Base-by-base conservation (phyloP, 78 protist species). In the Dictyostelium purpureum region DNA sequence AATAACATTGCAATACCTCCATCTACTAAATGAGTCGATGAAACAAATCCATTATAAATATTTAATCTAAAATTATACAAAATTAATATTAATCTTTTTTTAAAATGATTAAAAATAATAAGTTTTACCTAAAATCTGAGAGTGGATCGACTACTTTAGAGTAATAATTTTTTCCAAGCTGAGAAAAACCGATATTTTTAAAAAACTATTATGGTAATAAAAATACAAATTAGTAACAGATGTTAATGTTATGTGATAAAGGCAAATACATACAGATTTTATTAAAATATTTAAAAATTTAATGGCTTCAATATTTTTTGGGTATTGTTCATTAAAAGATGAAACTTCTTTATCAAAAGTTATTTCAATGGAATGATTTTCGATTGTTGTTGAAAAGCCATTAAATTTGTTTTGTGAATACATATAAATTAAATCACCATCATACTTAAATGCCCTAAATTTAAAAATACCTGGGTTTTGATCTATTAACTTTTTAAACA, bases 201-300 rank as follows among this genome's bases (percentile, higher is more conserved):
- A 83, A 69, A 56, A 67, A 83, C 79, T 79, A 45, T 37, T 52
- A 40, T 42, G 7, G 7, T 26, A 37, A 24, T n/a, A 18, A 52
- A 21, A 54, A 19, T 52, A 24, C 52, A 51, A 35, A 56, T 56
- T 4, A 12, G 4, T 61, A 28, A 28, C 6, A 4, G 11, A 28
- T 33, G 4, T 59, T n/a, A 59, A 59, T 19, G 21, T 28, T 3
- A 33, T 28, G 26, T 12, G 0, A 63, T 7, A 14, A 33, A 33
- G 26, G 0, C 6, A 19, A 59, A 45, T 63, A 79, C 52, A 16
- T 63, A 77, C 85, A 31, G 63, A 21, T 71, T 83, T 83, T 38
- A 59, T 49, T 18, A 83, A 43, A 42, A 83, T 83, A 71, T 83
- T 83, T 40, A 49, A 70, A 42, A 81, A 83, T 10, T 59, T 77